phyloP scores from a whole-genome alignment of 75 land plant genomes.

The Picea sitchensis region DNA sequence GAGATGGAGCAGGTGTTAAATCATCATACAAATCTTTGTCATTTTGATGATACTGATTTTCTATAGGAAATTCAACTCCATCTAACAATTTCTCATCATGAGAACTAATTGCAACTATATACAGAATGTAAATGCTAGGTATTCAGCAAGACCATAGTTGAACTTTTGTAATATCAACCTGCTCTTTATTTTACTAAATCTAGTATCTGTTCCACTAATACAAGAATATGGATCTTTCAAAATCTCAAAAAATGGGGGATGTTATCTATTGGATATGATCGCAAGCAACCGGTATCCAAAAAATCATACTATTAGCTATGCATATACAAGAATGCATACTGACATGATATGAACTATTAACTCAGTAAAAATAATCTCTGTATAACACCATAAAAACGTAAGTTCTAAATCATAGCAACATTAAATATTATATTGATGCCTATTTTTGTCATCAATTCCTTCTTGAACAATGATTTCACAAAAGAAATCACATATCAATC shows the following conservation, averaged over 20 bases:
- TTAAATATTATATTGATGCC: background rate
- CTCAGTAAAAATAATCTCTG: background rate
- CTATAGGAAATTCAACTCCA: background rate
- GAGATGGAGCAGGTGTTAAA: background rate
- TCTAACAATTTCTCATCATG: too few relatives aligned
- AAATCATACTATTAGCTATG: background rate
- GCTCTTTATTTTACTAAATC: constrained; percentile 1
- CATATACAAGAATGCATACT: background rate
- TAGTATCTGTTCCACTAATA: background rate
- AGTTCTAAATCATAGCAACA: background rate
- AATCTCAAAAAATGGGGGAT: background rate
- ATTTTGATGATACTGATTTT: background rate
- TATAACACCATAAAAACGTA: background rate
- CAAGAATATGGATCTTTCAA: background rate
- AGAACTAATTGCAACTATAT: too few relatives aligned
- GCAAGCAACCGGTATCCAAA: background rate
- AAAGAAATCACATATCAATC: background rate
- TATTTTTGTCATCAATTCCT: background rate
- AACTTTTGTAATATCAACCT: background rate
- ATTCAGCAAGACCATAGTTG: background rate
- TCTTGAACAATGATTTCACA: background rate
- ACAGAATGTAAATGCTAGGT: background rate
- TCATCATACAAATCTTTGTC: too few relatives aligned
- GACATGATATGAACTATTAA: too few relatives aligned
- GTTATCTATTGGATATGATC: background rate